Evolutionary conservation across 495 filamentous ascomycete species (phyloP).

Genomic region (Podospora didyma): DNA sequence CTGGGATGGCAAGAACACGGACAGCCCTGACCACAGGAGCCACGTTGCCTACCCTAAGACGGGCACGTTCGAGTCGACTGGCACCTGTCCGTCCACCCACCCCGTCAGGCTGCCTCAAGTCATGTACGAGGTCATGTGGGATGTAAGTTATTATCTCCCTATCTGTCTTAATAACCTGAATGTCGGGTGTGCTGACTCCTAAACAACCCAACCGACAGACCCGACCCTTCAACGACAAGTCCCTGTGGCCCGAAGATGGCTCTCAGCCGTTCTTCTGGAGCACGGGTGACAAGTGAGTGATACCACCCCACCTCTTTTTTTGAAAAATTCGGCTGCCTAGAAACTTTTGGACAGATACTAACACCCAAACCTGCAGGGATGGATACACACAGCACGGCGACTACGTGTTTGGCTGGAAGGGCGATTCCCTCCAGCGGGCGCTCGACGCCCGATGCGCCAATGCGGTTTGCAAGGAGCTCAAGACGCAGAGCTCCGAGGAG

Average conservation of each 20-base stretch:
- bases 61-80: conserved; percentile 35
- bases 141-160: conserved; percentile 14
- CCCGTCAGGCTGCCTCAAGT: conserved; percentile 44
- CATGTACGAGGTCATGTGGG: conserved; percentile 50
- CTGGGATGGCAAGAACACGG: conserved; percentile 53
- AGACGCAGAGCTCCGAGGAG: conserved; percentile 27
- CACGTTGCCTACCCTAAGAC: conserved; percentile 44
- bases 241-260: conserved; percentile 40
- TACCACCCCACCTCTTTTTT: background rate
- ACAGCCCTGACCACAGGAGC: conserved; percentile 48
- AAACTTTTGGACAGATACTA: too few species aligned
- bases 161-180: background rate
- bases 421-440: conserved; percentile 43
- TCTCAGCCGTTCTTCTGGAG: conserved; percentile 43
- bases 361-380: conserved; percentile 19
- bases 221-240: conserved; percentile 38
- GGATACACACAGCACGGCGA: conserved; percentile 47
- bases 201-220: conserved; percentile 15
- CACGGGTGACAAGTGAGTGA: conserved; percentile 40
- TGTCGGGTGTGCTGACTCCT: background rate
- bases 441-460: conserved; percentile 44
- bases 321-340: background rate
- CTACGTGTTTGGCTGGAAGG: conserved; percentile 52
- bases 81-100: conserved; percentile 43
- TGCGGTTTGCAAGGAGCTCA: conserved; percentile 34